phyloP scores from a whole-genome alignment of 331 rosid species.

The Acacia pycnantha region DNA sequence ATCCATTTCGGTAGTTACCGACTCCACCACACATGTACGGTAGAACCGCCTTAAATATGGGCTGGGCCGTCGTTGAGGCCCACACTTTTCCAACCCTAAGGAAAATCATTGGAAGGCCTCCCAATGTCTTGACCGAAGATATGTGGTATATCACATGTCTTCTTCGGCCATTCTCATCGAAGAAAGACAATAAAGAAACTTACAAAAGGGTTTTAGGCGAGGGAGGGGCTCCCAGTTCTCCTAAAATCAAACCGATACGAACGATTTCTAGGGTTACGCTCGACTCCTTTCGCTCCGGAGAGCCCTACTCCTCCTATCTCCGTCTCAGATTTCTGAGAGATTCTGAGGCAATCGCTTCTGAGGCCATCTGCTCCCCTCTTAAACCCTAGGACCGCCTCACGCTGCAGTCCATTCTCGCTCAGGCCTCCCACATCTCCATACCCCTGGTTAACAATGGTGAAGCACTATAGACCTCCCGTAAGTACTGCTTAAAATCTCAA shows the following conservation, averaged over 20 bases:
- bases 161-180: background rate
- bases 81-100: background rate
- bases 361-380: no score
- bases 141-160: background rate
- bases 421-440: background rate
- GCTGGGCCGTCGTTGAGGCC: background rate
- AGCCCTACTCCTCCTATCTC: background rate
- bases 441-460: constrained; percentile 43
- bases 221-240: background rate
- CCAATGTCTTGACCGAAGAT: background rate
- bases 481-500: constrained; percentile 7
- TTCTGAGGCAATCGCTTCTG: no score
- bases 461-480: constrained; percentile 84
- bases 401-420: background rate
- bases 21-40: background rate
- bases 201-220: background rate
- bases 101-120: background rate
- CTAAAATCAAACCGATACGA: background rate
- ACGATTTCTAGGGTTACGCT: constrained; percentile 21
- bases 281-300: background rate
- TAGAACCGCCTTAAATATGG: background rate
- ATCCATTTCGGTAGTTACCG: no score
- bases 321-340: background rate
- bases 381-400: background rate
- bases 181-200: background rate